Base-by-base conservation (phyloP, 371 early-diverging fungal species). In the Hamiltosporidium tvaerminnensis region DNA sequence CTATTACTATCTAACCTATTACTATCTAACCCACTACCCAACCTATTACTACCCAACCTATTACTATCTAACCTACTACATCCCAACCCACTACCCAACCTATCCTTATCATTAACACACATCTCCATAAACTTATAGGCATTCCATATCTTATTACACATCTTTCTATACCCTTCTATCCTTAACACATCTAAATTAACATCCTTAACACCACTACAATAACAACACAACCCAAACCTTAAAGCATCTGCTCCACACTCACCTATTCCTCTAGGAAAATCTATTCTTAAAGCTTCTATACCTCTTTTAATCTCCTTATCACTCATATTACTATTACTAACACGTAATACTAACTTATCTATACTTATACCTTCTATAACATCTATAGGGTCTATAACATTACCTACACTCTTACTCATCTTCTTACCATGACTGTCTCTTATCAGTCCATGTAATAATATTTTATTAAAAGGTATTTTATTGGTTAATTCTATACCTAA, bases 131-230 rank as follows among this genome's bases (percentile, higher is more conserved):
- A 71, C 38, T 64, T 67, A 1, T 44, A 57, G 14, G 44, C 94
- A 78, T 96, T 94, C 93, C 94, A 98, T 44, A 98, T 80, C 83
- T 98, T 98, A 83, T 96, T 98, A 81, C 95, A 93, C 84, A 95
- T 92, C 81, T 91, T 90, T 79, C 94, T 85, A 81, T 95, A 93
- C 49, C 96, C 93, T 67, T 90, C 91, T 23, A 96, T 91, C 74
- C 92, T 88, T 63, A 84, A 65, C 58, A 98, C 88, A 80, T 95
- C 90, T 65, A 98, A 77, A 77, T 94, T 95, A 72, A 97, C 88
- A 73, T 92, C 92, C 65, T 88, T 86, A 41, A 89, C 88, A 71
- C 80, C 71, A 37, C 68, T 84, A 5, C 89, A 86, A 81, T 91
- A 94, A 14, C 88, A 84, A 59, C 91, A 85, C 55, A 98, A 82